These are phyloP conservation scores for Amoebophrya sp. DNA, from an alignment of 169 alveolate species.

Conservation along the genomic window DNA sequence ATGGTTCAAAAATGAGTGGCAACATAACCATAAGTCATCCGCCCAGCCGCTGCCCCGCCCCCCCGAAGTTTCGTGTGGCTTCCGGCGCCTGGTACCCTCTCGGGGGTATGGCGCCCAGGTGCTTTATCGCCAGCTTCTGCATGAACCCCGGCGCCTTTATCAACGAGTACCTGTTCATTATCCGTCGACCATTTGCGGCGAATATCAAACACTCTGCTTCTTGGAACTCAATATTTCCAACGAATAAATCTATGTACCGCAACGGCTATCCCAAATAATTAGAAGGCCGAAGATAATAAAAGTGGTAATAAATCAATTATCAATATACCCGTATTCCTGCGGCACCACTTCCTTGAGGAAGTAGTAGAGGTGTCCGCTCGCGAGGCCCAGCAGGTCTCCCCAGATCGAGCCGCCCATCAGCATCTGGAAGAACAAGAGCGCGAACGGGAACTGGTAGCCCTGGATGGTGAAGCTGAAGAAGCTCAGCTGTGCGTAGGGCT, in stretches of 20 bases:
- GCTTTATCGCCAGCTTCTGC: not conserved
- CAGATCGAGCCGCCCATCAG: conserved; percentile 35
- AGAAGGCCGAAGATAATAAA: too few relatives aligned
- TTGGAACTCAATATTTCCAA: too few relatives aligned
- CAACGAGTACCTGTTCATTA: not conserved
- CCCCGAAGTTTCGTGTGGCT: not conserved
- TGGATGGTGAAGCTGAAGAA: conserved; percentile 30
- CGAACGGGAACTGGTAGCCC: conserved; percentile 41
- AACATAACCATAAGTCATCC: too few relatives aligned
- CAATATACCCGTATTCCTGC: conserved; percentile 15
- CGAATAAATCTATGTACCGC: too few relatives aligned
- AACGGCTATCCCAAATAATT: too few relatives aligned
- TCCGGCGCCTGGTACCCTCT: not conserved
- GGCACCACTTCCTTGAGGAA: conserved; percentile 33
- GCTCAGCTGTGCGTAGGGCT: conserved; percentile 31
- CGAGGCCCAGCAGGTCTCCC: conserved; percentile 29
- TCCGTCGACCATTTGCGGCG: not conserved
- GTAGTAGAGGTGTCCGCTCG: conserved; percentile 32
- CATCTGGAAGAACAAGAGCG: conserved; percentile 28
- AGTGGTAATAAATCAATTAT: too few relatives aligned
- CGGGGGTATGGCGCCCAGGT: not conserved
- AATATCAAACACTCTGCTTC: too few relatives aligned
- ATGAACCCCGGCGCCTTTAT: not conserved
- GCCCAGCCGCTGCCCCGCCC: not conserved
- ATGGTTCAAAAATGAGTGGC: too few relatives aligned